A percentile compares a stretch with the other conserved stretches of the same genome.
Conservation (phyloP, 2,329 filamentous ascomycete genomes). For the Chrysoporthe deuterocubensis region DNA sequence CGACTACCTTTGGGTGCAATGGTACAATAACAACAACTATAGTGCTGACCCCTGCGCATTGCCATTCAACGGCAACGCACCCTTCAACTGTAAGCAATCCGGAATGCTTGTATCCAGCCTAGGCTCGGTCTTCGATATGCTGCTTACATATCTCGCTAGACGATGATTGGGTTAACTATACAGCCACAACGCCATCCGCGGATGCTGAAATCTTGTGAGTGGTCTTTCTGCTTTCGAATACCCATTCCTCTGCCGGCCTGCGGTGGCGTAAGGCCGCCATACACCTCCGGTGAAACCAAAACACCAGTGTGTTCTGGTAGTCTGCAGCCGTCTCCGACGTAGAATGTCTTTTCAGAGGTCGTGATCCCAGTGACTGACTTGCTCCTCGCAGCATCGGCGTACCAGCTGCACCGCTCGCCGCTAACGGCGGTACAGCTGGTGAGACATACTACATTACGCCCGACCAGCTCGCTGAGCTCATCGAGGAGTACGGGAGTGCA, state of each 20-base stretch:
- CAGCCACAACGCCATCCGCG: conserved; percentile 34
- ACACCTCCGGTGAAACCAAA: no score
- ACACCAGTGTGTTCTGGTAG: no score
- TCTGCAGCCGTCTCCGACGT: no score
- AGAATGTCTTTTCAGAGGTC: no score
- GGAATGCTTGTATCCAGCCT: neutral
- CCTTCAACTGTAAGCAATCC: conserved; percentile 32
- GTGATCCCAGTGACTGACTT: neutral
- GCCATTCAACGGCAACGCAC: conserved; percentile 26
- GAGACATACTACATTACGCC: conserved; percentile 42
- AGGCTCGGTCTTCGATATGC: no score
- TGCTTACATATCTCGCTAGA: neutral
- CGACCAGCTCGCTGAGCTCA: conserved; percentile 36
- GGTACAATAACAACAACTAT: conserved; percentile 44
- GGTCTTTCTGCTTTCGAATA: neutral
- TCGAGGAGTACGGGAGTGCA: conserved; percentile 36
- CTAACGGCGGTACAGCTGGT: conserved; percentile 40
- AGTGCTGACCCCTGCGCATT: conserved; percentile 20
- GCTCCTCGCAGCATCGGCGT: conserved; percentile 32
- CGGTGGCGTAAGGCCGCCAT: no score
- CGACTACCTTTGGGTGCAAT: conserved; percentile 50
- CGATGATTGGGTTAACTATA: conserved; percentile 35
- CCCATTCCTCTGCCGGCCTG: no score
- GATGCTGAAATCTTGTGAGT: conserved; percentile 35
- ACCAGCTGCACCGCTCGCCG: conserved; percentile 38